Conservation (phyloP, 2,329 filamentous ascomycete genomes). For the Diplodia intermedia region DNA sequence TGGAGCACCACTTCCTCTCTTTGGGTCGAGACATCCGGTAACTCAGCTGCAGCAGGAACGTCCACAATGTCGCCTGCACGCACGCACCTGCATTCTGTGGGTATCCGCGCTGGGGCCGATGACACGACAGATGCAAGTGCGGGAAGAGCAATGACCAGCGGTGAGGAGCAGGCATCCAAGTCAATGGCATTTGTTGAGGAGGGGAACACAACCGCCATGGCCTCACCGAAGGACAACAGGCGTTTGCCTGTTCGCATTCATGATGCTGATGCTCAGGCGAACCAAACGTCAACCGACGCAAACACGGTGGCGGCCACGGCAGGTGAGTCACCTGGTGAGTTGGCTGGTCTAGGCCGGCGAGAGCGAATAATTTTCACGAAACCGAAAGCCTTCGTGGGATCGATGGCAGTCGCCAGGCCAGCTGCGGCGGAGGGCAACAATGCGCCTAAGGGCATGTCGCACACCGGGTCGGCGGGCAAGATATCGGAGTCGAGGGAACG, state of each 20-base stretch:
- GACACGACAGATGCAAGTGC: slow-evolving; percentile 23
- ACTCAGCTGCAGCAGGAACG: slow-evolving; percentile 23
- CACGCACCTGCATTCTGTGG: slow-evolving; percentile 28
- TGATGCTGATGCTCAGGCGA: slow-evolving; percentile 28
- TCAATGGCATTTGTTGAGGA: slow-evolving; percentile 23
- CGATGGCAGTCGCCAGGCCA: slow-evolving; percentile 5
- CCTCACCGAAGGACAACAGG: slow-evolving; percentile 10
- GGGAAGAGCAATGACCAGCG: slow-evolving; percentile 15
- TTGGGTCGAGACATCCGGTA: slow-evolving; percentile 18
- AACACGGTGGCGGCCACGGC: slow-evolving; percentile 28
- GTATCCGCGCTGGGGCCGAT: slow-evolving; percentile 3
- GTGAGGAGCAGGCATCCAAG: slow-evolving; percentile 22
- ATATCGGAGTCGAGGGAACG: slow-evolving; percentile 25
- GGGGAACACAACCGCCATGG: slow-evolving; percentile 6
- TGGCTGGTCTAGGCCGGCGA: slow-evolving; percentile 19
- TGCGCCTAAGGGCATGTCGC: slow-evolving; percentile 25
- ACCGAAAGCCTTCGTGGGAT: slow-evolving; percentile 12
- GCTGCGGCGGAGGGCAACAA: slow-evolving; percentile 15
- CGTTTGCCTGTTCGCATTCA: slow-evolving; percentile 23
- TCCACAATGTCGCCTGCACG: slow-evolving; percentile 1
- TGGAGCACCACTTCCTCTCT: slow-evolving; percentile 10
- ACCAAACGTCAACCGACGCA: slow-evolving; percentile 22
- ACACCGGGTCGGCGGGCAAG: slow-evolving; percentile 15
- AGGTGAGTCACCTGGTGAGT: slow-evolving; percentile 28
- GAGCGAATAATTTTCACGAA: slow-evolving; percentile 27